Evolutionary conservation across 176 grass and related monocot species (phyloP).

Genomic region (Triticum urartu): DNA sequence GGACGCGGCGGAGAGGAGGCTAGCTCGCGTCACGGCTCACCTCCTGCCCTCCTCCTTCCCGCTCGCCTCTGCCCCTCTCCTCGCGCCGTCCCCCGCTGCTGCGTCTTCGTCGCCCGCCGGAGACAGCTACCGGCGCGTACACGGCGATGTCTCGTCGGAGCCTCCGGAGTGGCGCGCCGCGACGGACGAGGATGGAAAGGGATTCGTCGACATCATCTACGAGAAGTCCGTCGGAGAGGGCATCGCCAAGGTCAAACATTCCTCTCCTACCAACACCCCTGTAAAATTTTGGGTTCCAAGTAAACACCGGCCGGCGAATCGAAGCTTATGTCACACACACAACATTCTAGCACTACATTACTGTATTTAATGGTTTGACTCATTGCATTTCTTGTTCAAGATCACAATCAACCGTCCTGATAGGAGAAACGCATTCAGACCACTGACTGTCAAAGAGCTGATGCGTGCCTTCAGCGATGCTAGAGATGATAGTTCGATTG

Average conservation of each 20-base stretch:
- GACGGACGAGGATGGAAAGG: conserved; percentile 67
- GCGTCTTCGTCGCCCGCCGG: conserved; percentile 35
- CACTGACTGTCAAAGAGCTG: conserved; percentile 87
- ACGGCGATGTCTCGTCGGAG: conserved; percentile 62
- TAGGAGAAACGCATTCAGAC: conserved; percentile 92
- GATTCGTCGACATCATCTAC: conserved; percentile 77
- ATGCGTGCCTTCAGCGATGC: conserved; percentile 90
- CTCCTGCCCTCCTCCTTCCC: conserved; percentile 37
- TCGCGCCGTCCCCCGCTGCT: conserved; percentile 4
- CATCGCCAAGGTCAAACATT: conserved; percentile 73
- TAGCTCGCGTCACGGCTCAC: conserved; percentile 61
- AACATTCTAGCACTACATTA: not conserved
- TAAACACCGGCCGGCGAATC: not conserved
- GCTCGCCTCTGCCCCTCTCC: conserved; percentile 5
- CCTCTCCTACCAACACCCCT: not conserved
- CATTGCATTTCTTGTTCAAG: conserved; percentile 33
- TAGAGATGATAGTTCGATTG: conserved; percentile 71
- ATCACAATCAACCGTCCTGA: conserved; percentile 93
- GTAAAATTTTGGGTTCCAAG: not conserved
- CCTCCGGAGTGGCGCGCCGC: conserved; percentile 56
- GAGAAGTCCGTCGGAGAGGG: conserved; percentile 83
- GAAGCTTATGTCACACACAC: too few relatives aligned
- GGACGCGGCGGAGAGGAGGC: conserved; percentile 56
- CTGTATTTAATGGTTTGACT: conserved; percentile 3
- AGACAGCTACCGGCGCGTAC: conserved; percentile 68